Percentiles rank a stretch among this genome's conserved stretches.
Evolutionary conservation across 2,329 filamentous ascomycete genomes (phyloP).

Genomic region (Aspergillus pseudoterreus): DNA sequence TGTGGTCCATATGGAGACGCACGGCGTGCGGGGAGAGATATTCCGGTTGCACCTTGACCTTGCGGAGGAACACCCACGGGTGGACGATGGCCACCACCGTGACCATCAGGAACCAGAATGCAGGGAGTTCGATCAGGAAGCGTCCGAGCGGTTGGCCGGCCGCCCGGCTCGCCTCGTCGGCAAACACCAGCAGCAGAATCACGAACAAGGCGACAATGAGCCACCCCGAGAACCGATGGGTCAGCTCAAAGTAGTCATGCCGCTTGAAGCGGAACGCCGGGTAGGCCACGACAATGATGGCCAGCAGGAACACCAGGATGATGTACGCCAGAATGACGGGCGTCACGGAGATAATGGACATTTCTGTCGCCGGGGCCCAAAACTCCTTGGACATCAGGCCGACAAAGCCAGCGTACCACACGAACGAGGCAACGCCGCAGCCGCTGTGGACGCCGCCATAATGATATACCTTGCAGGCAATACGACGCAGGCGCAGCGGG

Average conservation of each 20-base stretch:
- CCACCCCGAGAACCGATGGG: constrained; percentile 74
- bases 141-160: constrained; percentile 32
- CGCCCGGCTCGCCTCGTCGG: constrained; percentile 40
- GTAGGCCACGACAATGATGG: constrained; percentile 61
- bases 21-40: constrained; percentile 69
- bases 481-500: constrained; percentile 44
- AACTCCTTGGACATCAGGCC: constrained; percentile 33
- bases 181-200: constrained; percentile 56
- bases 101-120: constrained; percentile 65
- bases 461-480: constrained; percentile 51
- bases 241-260: constrained; percentile 68
- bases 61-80: constrained; percentile 70
- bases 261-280: constrained; percentile 59
- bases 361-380: constrained; percentile 19
- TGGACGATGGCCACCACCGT: constrained; percentile 64
- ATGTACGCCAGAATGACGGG: constrained; percentile 55
- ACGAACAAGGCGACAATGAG: constrained; percentile 62
- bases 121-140: constrained; percentile 46
- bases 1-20: constrained; percentile 65
- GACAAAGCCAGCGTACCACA: constrained; percentile 45
- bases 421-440: constrained; percentile 45
- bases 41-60: constrained; percentile 62
- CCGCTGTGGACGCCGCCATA: constrained; percentile 54
- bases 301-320: constrained; percentile 54
- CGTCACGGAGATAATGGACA: constrained; percentile 25